These are phyloP conservation scores for Penicillium silybi DNA, from an alignment of 495 filamentous ascomycete species.

Conservation along the genomic window DNA sequence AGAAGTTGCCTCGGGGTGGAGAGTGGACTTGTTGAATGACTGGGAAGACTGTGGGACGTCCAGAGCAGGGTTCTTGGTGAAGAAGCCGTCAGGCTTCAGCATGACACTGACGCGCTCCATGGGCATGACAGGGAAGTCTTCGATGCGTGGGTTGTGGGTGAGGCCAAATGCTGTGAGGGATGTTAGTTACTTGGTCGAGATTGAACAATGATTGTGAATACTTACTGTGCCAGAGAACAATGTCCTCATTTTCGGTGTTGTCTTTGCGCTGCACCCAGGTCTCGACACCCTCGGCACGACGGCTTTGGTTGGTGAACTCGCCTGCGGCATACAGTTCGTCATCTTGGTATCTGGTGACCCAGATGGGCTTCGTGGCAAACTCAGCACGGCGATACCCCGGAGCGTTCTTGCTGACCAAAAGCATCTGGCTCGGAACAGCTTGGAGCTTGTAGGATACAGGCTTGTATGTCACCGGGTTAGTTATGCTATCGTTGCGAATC, in stretches of 20 bases:
- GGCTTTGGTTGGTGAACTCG: constrained; percentile 81
- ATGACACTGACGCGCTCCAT: constrained; percentile 56
- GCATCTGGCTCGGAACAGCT: constrained; percentile 71
- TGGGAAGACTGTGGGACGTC: constrained; percentile 60
- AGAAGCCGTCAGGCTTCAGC: constrained; percentile 74
- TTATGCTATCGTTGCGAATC: constrained; percentile 65
- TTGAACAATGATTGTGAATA: neutral
- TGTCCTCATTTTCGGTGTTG: constrained; percentile 46
- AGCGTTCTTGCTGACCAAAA: constrained; percentile 65
- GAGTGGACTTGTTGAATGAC: constrained; percentile 39
- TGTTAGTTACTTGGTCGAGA: constrained; percentile 1
- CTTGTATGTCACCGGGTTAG: constrained; percentile 69
- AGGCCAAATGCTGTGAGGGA: constrained; percentile 49
- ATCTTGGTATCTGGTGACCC: constrained; percentile 74
- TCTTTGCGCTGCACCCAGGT: constrained; percentile 51
- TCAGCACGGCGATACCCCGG: constrained; percentile 73
- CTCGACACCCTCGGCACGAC: constrained; percentile 56
- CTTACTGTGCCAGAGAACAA: constrained; percentile 56
- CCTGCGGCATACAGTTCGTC: constrained; percentile 79
- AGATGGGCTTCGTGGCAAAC: constrained; percentile 78
- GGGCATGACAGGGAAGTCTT: constrained; percentile 66
- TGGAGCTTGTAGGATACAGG: constrained; percentile 77
- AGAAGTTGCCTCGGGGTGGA: constrained; percentile 22
- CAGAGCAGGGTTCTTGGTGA: constrained; percentile 67
- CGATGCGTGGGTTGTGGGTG: constrained; percentile 56